Base-by-base conservation (phyloP, 2,329 filamentous ascomycete species). In the Ceratocystis smalleyi region DNA sequence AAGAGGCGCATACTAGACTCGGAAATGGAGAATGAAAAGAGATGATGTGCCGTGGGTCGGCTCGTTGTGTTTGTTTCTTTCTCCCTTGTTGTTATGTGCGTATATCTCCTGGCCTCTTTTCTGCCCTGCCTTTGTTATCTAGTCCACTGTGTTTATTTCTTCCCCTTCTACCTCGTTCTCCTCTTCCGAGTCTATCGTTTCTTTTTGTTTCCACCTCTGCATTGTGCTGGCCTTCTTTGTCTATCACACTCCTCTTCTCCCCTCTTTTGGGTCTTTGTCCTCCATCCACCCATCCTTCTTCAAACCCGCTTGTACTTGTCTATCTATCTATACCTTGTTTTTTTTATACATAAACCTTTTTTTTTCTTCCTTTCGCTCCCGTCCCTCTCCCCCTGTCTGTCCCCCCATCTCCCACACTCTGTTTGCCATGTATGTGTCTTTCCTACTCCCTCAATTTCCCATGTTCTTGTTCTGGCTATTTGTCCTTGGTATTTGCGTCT, bases 321-420 rank as follows among this genome's bases (percentile, higher is more conserved):
- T 55, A 55, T 55, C 51, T 55, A 55, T 55, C 51, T 55, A 55
- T 55, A 55, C 51, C 51, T 55, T 32, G 22, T 55, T 55, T 55
- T 51, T 30, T 55, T 30, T 32, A 8, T 24, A n/a, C 47, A n/a
- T 19, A 17, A 12, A 30, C 30, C 17, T 55, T 54, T 63, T 54
- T 63, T 40, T 63, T 17, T 54, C 35, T 63, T 22, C 24, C 19
- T 43, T 19, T 40, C 35, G 10, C 35, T 40, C 35, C 10, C 35
- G 35, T 15, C 35, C 35, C 12, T n/a, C n/a, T n/a, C 35, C 3
- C 27, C 27, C 27, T n/a, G n/a, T n/a, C n/a, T n/a, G n/a, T n/a
- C 27, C 27, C 3, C 27, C 27, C 5, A 12, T 40, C 35, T 40
- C 35, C 35, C 35, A 40, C 3, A 12, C 35, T 40, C 12, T 15